Base-by-base conservation (phyloP, 257 asterid species). In the Ocimum tenuiflorum region DNA sequence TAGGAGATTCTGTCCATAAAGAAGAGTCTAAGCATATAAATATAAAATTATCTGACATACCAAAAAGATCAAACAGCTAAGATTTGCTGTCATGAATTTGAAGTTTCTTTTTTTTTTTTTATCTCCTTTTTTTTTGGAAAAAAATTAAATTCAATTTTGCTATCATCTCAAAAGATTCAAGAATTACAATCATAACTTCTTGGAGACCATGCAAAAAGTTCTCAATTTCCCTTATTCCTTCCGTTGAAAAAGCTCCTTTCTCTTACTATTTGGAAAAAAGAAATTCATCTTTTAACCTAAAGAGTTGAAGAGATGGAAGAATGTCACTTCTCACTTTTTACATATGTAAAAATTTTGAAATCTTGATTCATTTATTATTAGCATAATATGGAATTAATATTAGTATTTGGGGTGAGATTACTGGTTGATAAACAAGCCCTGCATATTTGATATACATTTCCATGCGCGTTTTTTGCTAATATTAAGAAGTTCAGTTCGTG, bases 191-290 rank as follows among this genome's bases (percentile, higher is more conserved):
- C 64, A 86, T 83, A 74, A 19, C 81, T 75, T 81, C 86, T 88
- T 76, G 96, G 85, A 86, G 90, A 86, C 96, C 92, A 88, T 86
- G 96, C 92, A 86, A 67, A 81, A 61, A 59, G 80, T 55, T 59
- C 49, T 68, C 56, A 48, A 17, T 62, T 55, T 57, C 60, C 54
- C 67, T 69, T 62, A 73, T 72, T 73, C 77, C 79, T 82, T 79
- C 74, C 73, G 31, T 79, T 75, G 72, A 71, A 68, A 83, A 88
- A 77, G 77, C 56, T n/a, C 71, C 75, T 77, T 77, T 78, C 56
- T 38, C 70, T 58, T n/a, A 47, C 55, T 65, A 65, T 74, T 72
- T 77, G 55, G 74, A 78, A 69, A 67, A 71, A 65, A 65, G 46
- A 66, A 74, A 22, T 78, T 80, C 59, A 31, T 31, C 82, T 80